Base-by-base conservation (phyloP, 305 asterid species). In the Rubia peregrina region DNA sequence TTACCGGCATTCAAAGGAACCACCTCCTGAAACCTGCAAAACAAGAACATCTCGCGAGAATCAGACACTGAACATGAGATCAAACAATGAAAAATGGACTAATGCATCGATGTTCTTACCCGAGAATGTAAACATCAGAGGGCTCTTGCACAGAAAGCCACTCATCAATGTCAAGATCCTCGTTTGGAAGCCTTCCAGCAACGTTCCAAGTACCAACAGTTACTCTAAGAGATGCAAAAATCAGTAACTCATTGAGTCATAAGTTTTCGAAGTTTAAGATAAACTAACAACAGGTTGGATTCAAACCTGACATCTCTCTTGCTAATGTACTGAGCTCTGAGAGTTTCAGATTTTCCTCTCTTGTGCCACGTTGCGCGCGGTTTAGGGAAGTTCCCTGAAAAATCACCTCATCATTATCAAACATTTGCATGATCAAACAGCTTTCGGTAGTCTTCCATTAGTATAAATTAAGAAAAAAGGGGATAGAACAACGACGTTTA, bases 1-100 rank as follows among this genome's bases (percentile, higher is more conserved):
- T 93, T 93, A 42, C 97, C 97, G 71, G 98, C 97, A 71, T 72
- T 93, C 73, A 93, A 73, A 71, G 98, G 97, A 67, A 93, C 97
- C 71, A 93, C 95, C 75, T 93, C 98, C 81, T 93, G 98, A 67
- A 93, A 89, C 49, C 98, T 93, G 85, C 46, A 24, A 49, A 64
- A 63, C 65, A 74, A 38, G 36, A 24, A n/a, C 14, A 41, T 36
- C 40, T 36, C 40, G 40, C 40, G 0, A 36, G 40, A 36, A 36
- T 36, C 40, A 36, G 40, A 36, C 40, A 0, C 40, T 36, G 4
- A 36, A 36, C 40, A 36, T 36, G 40, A 66, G 57, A 56, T 21
- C 2, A 68, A 69, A 69, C 43, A 11, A 69, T 1, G 57, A 51
- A 16, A 33, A 61, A 62, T 53, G 62, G 41, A 22, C 40, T 8